A percentile compares a stretch with the other conserved stretches of the same genome.
phyloP scores from a whole-genome alignment of 1,284 basidiomycete genomes.

The Ceratobasidium sp. region DNA sequence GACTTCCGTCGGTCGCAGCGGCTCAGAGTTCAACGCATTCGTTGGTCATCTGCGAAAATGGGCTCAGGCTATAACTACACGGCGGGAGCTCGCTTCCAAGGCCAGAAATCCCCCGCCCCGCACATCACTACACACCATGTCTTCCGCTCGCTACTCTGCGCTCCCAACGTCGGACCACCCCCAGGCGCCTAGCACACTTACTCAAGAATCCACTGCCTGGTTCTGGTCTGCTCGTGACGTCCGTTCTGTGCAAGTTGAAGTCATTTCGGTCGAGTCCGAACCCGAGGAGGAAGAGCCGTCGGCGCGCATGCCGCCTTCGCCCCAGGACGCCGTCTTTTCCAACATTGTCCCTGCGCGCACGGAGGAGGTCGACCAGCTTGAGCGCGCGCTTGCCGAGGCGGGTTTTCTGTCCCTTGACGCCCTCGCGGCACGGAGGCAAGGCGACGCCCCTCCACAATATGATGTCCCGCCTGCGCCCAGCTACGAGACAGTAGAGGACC shows the following conservation, averaged over 20 bases:
- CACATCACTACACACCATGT: conserved; percentile 25
- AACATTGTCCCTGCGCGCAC: conserved; percentile 33
- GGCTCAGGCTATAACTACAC: conserved; percentile 5
- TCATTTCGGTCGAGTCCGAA: conserved; percentile 25
- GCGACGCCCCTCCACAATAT: conserved; percentile 33
- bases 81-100: neutral
- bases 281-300: neutral
- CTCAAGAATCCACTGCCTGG: conserved; percentile 35
- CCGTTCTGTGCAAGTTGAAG: conserved; percentile 20
- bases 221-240: conserved; percentile 12
- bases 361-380: conserved; percentile 28
- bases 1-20: conserved; percentile 44
- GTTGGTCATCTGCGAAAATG: conserved; percentile 8
- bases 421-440: neutral
- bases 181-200: conserved; percentile 4
- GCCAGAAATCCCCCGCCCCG: conserved; percentile 24
- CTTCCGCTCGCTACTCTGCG: conserved; percentile 14
- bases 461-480: conserved; percentile 25
- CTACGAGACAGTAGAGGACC: conserved; percentile 41
- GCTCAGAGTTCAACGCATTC: neutral
- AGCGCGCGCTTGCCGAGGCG: conserved; percentile 18
- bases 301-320: conserved; percentile 16
- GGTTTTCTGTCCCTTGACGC: conserved; percentile 28
- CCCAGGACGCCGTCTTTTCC: conserved; percentile 39
- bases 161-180: conserved; percentile 39